Evolutionary conservation across 805 yeast species (phyloP).

Genomic region (Saitoella complicata): DNA sequence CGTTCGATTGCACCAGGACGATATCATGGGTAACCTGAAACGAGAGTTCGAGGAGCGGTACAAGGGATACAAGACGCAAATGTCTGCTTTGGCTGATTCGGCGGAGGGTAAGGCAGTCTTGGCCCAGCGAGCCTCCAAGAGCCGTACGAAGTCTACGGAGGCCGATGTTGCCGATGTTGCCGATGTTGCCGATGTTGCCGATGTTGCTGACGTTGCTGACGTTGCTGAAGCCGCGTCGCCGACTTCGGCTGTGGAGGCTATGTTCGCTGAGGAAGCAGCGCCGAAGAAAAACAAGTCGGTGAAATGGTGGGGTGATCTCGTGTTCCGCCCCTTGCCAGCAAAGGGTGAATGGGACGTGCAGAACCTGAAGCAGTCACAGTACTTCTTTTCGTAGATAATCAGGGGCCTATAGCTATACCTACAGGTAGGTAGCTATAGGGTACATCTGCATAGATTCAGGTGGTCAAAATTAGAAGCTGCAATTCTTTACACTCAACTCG

Average conservation of each 20-base stretch:
- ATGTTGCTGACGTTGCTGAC: conserved; percentile 18
- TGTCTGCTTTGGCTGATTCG: conserved; percentile 36
- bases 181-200: conserved; percentile 10
- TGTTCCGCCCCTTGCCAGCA: conserved; percentile 14
- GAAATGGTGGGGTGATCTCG: conserved; percentile 38
- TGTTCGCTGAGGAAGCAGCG: conserved; percentile 12
- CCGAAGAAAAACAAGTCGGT: conserved; percentile 12
- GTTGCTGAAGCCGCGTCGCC: background rate
- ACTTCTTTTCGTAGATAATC: conserved; percentile 43
- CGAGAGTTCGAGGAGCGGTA: conserved; percentile 74
- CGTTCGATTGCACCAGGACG: conserved; percentile 56
- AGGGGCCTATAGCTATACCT: too few relatives aligned
- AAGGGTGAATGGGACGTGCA: conserved; percentile 71
- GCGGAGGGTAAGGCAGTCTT: conserved; percentile 36
- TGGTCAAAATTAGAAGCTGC: too few relatives aligned
- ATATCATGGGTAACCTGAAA: conserved; percentile 52
- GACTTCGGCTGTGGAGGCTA: background rate
- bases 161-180: conserved; percentile 20
- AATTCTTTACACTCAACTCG: too few relatives aligned
- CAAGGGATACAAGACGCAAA: conserved; percentile 46
- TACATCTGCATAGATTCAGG: too few relatives aligned
- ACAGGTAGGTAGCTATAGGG: too few relatives aligned
- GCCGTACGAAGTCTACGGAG: background rate
- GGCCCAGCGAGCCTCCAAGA: conserved; percentile 11
- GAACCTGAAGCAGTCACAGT: conserved; percentile 52